These are phyloP conservation scores for Nakataea oryzae DNA, from an alignment of 2,329 filamentous ascomycete species.

Conservation along the genomic window DNA sequence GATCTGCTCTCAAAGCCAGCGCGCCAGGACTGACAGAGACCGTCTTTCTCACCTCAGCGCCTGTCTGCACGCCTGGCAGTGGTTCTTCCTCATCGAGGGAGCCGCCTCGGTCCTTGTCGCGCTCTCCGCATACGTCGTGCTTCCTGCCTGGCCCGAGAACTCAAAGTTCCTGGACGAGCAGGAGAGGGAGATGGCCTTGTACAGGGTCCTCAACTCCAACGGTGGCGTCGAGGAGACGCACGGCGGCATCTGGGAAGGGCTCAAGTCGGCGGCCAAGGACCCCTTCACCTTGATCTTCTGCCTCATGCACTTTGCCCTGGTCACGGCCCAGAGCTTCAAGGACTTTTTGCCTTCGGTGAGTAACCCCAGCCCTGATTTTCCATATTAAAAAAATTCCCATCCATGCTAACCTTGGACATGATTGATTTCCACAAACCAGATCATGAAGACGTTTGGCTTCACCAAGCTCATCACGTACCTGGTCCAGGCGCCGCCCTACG, in stretches of 20 bases:
- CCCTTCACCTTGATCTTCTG: conserved; percentile 1
- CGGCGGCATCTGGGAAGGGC: background rate
- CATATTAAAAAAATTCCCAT: background rate
- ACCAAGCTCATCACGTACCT: background rate
- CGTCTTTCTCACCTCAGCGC: no score
- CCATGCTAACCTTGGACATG: no score
- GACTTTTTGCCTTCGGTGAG: background rate
- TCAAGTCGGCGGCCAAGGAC: conserved; percentile 1
- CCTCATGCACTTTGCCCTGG: background rate
- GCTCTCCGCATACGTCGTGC: conserved; percentile 37
- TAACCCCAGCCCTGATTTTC: background rate
- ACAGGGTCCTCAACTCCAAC: background rate
- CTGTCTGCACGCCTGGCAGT: conserved; percentile 35
- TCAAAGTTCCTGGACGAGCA: conserved; percentile 41
- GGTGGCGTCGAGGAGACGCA: background rate
- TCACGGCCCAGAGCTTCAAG: background rate
- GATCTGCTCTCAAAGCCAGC: no score
- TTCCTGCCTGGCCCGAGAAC: conserved; percentile 34
- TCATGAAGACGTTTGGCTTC: conserved; percentile 1
- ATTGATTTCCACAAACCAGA: background rate
- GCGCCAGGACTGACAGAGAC: background rate
- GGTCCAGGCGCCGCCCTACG: background rate
- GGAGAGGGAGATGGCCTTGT: conserved; percentile 39
- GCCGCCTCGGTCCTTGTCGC: conserved; percentile 48
- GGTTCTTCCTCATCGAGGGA: conserved; percentile 59